These are phyloP conservation scores for Geotrichum fermentans DNA, from an alignment of 1,139 yeast species.

Conservation along the genomic window DNA sequence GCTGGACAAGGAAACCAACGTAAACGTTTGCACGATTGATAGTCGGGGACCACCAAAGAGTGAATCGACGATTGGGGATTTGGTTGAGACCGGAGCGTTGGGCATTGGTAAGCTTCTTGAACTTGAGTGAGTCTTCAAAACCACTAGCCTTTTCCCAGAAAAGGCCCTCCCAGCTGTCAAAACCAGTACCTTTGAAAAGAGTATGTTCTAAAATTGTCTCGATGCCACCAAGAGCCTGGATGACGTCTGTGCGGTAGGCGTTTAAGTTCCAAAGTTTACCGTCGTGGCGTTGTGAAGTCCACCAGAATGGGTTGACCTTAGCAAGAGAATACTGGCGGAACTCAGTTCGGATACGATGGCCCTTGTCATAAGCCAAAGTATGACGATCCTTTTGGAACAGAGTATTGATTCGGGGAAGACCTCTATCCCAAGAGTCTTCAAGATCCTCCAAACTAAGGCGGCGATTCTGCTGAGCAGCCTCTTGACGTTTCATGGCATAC, in stretches of 20 bases:
- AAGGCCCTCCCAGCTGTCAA: conserved; percentile 96
- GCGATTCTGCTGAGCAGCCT: conserved; percentile 80
- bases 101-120: conserved; percentile 92
- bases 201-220: conserved; percentile 96
- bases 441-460: conserved; percentile 87
- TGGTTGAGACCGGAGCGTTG: conserved; percentile 96
- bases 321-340: conserved; percentile 70
- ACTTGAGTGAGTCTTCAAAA: conserved; percentile 91
- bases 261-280: conserved; percentile 94
- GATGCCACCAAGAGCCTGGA: conserved; percentile 95
- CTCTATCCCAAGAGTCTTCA: conserved; percentile 94
- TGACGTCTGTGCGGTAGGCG: conserved; percentile 90
- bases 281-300: conserved; percentile 91
- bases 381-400: conserved; percentile 93
- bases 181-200: conserved; percentile 91
- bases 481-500: conserved; percentile 83
- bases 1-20: conserved; percentile 93
- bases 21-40: conserved; percentile 96
- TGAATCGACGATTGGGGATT: conserved; percentile 94
- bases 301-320: conserved; percentile 87
- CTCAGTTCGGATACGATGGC: conserved; percentile 78
- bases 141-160: conserved; percentile 98
- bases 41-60: conserved; percentile 99
- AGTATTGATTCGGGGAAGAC: conserved; percentile 92
- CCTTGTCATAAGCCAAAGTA: conserved; percentile 90